Conservation (phyloP, 148 eudicot species). For the Polygonum maritimum region DNA sequence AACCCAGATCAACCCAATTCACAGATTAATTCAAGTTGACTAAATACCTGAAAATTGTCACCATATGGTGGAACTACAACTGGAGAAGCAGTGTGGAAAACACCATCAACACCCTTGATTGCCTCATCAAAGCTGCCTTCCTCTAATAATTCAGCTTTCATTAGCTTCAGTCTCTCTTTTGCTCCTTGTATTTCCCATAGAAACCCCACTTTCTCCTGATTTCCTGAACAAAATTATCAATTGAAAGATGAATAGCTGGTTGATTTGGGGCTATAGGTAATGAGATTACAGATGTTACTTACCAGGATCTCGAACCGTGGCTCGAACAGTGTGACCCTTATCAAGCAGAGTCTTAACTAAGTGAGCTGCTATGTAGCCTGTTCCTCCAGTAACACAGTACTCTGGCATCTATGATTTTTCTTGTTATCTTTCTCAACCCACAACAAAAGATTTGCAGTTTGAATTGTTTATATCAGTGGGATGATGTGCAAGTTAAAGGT, state of each 20-base stretch:
- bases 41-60: constrained; percentile 51
- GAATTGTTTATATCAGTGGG: too few relatives aligned
- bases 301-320: constrained; percentile 86
- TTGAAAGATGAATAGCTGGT: too few relatives aligned
- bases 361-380: constrained; percentile 76
- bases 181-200: constrained; percentile 72
- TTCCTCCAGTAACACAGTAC: constrained; percentile 87
- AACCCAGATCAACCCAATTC: too few relatives aligned
- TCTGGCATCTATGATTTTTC: constrained; percentile 42
- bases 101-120: constrained; percentile 66
- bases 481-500: too few relatives aligned
- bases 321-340: constrained; percentile 54
- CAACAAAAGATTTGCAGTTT: too few relatives aligned
- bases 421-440: not conserved
- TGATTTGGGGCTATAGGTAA: too few relatives aligned
- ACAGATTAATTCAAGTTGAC: too few relatives aligned
- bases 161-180: constrained; percentile 61
- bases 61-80: constrained; percentile 43
- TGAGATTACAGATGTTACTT: not conserved
- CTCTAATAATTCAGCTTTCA: constrained; percentile 65
- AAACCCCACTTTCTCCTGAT: constrained; percentile 59
- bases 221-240: constrained; percentile 24
- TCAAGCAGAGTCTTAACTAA: constrained; percentile 56
- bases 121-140: constrained; percentile 85
- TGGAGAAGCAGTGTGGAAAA: constrained; percentile 81